Evolutionary conservation across 129 eudicot species (phyloP).

Genomic region (Centrapalus pauciflorus): DNA sequence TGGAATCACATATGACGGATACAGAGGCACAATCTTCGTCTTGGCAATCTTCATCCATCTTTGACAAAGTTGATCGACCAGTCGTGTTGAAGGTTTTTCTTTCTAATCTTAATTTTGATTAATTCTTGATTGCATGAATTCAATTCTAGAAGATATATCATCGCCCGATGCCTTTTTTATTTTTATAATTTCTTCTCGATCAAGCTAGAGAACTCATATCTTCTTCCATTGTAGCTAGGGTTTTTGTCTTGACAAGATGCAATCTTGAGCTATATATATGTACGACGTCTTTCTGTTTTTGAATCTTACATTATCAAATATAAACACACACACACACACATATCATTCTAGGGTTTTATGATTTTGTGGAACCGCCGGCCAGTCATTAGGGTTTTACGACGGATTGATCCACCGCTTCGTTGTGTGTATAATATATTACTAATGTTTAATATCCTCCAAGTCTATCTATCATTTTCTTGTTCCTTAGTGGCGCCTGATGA

Average conservation of each 20-base stretch:
- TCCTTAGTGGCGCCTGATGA: neutral
- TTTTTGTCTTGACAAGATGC: neutral
- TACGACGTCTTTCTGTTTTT: neutral
- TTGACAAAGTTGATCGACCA: constrained; percentile 35
- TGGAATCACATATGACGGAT: constrained; percentile 30
- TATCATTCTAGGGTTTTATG: constrained; percentile 6
- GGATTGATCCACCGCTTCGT: too few species aligned
- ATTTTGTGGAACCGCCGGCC: neutral
- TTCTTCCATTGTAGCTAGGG: constrained; percentile 6
- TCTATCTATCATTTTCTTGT: neutral
- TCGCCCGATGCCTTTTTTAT: neutral
- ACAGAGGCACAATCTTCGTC: constrained; percentile 32
- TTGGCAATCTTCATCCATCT: constrained; percentile 5
- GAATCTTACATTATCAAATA: neutral
- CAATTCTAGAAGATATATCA: neutral
- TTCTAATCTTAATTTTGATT: neutral
- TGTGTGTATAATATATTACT: too few species aligned
- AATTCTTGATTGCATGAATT: neutral
- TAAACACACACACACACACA: neutral
- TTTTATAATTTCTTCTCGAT: neutral
- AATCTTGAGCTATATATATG: neutral
- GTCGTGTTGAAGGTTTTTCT: constrained; percentile 42
- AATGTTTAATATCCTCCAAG: neutral
- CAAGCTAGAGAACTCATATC: neutral
- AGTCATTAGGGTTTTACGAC: neutral